Evolutionary conservation across 2,329 filamentous ascomycete genomes (phyloP), one percentile per base, ranked within the genome.

Genomic region (Diplodia scrobiculata): DNA sequence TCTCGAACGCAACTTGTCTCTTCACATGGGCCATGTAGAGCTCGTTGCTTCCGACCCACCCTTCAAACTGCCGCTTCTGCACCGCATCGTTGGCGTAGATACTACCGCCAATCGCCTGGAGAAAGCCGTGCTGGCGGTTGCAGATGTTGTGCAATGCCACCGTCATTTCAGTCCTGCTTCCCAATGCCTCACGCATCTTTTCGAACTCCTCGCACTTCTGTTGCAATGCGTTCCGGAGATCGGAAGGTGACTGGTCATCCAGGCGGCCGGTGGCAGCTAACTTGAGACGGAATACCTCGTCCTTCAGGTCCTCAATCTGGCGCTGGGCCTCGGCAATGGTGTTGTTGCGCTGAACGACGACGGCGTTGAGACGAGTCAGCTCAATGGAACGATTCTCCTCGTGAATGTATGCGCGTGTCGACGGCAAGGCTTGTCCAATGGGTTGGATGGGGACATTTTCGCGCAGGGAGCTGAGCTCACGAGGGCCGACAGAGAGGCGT

Each of bases 121-220:
- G 38, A 27, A 47, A 47, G 3, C 45, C 55, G 36, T 60, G 55
- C 25, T 60, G 55, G 25, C 55, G 55, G 38, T 21, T n/a, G 38
- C 38, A 41, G 25, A 60, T 60, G 19, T 19, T 19, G 17, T 60
- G 55, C 27, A 60, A 17, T 9, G 55, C 38, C 13, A 48, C 55
- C 36, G 55, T 34, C 38, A 47, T 60, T 27, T 60, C 27, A 3
- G 55, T 60, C 38, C 55, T 41, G 6, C 14, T 19, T 17, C 25
- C 38, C 17, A 60, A 41, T 27, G 13, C 17, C 13, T 58, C 10
- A 19, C 34, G 53, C 6, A 58, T 19, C 53, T 70, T 68, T 68
- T 68, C 5, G 45, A 66, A 3, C 25, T 71, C 19, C 45, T 66
- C 27, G 51, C 72, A 19, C 70, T 71, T 48, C 68, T 70, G 29